These are phyloP conservation scores for Phytopythium delawarense DNA, from an alignment of 352 stramenopile genomes.

Conservation along the genomic window DNA sequence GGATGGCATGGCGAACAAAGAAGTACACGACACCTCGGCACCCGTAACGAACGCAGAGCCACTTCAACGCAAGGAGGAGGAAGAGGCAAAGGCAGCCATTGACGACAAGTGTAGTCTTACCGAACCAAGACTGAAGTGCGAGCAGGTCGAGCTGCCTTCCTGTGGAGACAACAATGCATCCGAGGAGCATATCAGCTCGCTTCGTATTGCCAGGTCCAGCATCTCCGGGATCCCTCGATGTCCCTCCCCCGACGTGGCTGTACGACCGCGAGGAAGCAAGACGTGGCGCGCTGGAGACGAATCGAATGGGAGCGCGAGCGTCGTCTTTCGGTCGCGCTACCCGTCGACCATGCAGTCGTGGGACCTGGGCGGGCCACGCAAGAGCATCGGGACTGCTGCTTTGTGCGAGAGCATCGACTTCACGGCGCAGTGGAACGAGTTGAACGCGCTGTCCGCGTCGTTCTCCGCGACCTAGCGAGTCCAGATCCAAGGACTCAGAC, in stretches of 20 bases:
- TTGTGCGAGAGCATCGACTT: constrained; percentile 25
- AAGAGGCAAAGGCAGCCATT: background rate
- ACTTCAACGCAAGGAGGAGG: background rate
- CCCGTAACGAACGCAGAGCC: background rate
- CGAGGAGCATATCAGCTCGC: background rate
- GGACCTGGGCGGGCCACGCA: constrained; percentile 12
- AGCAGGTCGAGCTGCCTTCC: background rate
- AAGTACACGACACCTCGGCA: background rate
- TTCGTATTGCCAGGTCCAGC: background rate
- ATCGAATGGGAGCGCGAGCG: background rate
- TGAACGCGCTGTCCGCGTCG: constrained; percentile 22
- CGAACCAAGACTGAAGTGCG: background rate
- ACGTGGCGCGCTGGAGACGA: constrained; percentile 1
- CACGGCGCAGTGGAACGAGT: constrained; percentile 17
- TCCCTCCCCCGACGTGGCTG: background rate
- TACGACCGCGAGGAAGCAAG: background rate
- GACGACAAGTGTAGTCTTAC: background rate
- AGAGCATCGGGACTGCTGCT: background rate
- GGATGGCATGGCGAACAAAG: background rate
- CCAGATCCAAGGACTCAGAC: background rate
- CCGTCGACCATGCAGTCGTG: constrained; percentile 42
- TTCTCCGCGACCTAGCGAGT: constrained; percentile 15
- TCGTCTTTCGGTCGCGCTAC: constrained; percentile 16
- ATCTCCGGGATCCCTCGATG: background rate
- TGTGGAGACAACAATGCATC: background rate